Conservation (phyloP, 768 basidiomycete species). For the Mycena venus region DNA sequence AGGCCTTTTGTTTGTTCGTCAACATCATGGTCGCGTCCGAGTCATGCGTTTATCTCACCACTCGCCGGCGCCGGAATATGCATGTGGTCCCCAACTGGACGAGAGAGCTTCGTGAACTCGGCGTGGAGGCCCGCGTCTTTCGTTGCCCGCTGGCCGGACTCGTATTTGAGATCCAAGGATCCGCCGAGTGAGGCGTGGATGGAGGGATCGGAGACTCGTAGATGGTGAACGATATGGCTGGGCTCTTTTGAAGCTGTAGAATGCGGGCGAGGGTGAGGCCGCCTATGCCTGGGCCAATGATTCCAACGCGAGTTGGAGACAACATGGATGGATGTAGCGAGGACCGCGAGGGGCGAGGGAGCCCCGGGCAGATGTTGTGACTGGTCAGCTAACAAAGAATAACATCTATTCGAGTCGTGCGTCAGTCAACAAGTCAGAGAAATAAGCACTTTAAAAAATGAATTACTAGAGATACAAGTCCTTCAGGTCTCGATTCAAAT, state of each 20-base stretch:
- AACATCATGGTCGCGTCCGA: neutral
- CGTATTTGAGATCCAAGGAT: constrained; percentile 32
- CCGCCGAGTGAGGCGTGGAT: constrained; percentile 28
- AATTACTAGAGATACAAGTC: no score
- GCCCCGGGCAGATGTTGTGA: no score
- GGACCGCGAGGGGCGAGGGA: no score
- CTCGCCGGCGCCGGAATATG: constrained; percentile 50
- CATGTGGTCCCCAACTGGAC: constrained; percentile 22
- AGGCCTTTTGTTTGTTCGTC: neutral
- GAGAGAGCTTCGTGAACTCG: constrained; percentile 32
- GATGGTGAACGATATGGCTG: constrained; percentile 16
- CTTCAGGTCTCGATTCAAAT: no score
- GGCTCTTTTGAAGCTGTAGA: constrained; percentile 27
- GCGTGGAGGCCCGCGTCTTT: constrained; percentile 27
- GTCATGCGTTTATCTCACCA: neutral
- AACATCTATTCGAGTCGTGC: no score
- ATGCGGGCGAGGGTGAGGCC: constrained; percentile 34
- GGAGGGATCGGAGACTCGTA: constrained; percentile 26
- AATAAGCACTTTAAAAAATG: no score
- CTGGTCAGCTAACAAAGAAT: no score
- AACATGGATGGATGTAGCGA: no score
- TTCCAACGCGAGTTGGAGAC: constrained; percentile 26
- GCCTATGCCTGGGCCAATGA: constrained; percentile 32
- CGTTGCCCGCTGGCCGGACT: constrained; percentile 32
- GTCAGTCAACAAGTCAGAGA: no score